Base-by-base conservation (phyloP, 106 monocot species). In the Gastrodia elata region DNA sequence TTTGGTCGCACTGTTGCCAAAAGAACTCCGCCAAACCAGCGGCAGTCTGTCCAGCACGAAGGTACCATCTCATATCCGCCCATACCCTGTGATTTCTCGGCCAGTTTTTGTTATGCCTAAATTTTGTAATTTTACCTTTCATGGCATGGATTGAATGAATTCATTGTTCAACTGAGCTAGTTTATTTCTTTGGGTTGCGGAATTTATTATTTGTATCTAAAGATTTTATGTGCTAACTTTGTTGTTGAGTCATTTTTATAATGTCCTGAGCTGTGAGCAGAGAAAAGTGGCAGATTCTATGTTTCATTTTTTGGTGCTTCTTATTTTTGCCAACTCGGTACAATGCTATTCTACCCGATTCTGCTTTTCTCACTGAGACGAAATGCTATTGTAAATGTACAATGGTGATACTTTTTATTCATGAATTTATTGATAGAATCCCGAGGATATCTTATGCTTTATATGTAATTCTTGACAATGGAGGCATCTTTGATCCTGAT, bases 21-120 rank as follows among this genome's bases (percentile, higher is more conserved):
- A 73, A 58, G 91, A 25, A 95, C 91, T 22, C 69, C 85, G 0
- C 85, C 82, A 1, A 75, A 65, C 24, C 91, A 95, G 75, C 85
- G 95, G 70, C 95, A 92, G 73, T 89, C 92, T 49, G 87, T 89
- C 38, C 87, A 95, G 56, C 92, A 96, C 55, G 87, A 96, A 81
- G 91, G 95, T 92, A 20, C 10, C 38, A 25, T 68, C 20, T 39
- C 3, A 38, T 20, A 68, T 68, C 38, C 68, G 9, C 26, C 14
- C 26, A 14, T 34, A 15, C 5, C 35, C 30, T 33, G 14, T 13
- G 33, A 65, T 65, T 65, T 65, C 0, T 26, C 2, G 8, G 27
- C 24, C 8, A n/a, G 57, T 10, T 1, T 22, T 25, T 58, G 4
- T 58, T 26, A 25, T 58, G n/a, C n/a, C 57, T 26, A 58, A 27